A percentile compares a stretch with the other conserved stretches of the same genome.
phyloP scores from a whole-genome alignment of 2,329 filamentous ascomycete genomes.

The Parastagonospora nodorum region DNA sequence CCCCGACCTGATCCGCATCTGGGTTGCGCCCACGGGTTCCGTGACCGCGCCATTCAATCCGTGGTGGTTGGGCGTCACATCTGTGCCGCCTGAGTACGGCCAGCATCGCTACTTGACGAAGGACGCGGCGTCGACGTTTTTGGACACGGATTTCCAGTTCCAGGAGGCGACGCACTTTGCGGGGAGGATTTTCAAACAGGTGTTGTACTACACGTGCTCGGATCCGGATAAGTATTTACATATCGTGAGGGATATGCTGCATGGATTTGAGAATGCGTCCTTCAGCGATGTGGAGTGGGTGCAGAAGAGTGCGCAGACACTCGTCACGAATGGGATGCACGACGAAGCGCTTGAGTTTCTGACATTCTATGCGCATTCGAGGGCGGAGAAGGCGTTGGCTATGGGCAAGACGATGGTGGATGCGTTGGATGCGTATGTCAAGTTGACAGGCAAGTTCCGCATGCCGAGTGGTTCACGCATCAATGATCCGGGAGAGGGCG shows the following conservation, averaged over 20 bases:
- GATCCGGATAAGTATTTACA: constrained; percentile 28
- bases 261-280: constrained; percentile 33
- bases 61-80: constrained; percentile 43
- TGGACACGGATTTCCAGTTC: constrained; percentile 41
- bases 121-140: constrained; percentile 38
- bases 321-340: constrained; percentile 22
- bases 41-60: constrained; percentile 43
- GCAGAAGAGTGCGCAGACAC: constrained; percentile 21
- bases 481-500: constrained; percentile 33
- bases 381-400: constrained; percentile 30
- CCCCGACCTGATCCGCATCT: constrained; percentile 40
- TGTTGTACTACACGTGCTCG: constrained; percentile 39
- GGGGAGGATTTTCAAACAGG: constrained; percentile 33
- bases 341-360: constrained; percentile 22
- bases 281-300: constrained; percentile 30
- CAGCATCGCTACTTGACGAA: constrained; percentile 44
- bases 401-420: constrained; percentile 32
- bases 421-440: constrained; percentile 30
- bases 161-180: constrained; percentile 37
- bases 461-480: constrained; percentile 26
- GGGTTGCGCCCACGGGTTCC: constrained; percentile 41
- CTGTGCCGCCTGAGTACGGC: constrained; percentile 37
- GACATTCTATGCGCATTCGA: constrained; percentile 32
- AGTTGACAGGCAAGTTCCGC: constrained; percentile 28
- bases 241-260: constrained; percentile 31